A percentile compares a stretch with the other conserved stretches of the same genome.
phyloP scores from a whole-genome alignment of 345 rosid species.

The Pistacia vera region DNA sequence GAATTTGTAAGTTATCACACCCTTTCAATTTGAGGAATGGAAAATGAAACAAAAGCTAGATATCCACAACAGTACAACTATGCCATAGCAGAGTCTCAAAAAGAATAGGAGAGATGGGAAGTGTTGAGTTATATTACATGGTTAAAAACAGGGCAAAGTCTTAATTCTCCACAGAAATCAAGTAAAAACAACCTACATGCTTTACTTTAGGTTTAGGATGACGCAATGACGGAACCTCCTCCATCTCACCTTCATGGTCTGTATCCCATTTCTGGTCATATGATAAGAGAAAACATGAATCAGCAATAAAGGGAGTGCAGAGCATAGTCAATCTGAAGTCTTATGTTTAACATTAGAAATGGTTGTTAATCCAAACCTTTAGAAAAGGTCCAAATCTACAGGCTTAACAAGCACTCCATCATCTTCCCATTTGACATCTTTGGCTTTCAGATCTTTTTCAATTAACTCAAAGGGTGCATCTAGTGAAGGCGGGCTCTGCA shows the following conservation, averaged over 20 bases:
- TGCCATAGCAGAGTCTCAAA: background rate
- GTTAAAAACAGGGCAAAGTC: background rate
- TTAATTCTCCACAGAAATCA: no score
- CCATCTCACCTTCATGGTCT: no score
- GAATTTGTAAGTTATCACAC: no score
- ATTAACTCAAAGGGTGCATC: slow-evolving; percentile 60
- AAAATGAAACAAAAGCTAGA: background rate
- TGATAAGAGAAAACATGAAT: no score
- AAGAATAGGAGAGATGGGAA: background rate
- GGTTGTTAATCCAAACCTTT: slow-evolving; percentile 25
- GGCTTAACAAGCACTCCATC: slow-evolving; percentile 73
- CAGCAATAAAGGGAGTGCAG: no score
- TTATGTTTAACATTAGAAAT: no score
- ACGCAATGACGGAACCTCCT: no score
- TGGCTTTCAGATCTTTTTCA: slow-evolving; percentile 57
- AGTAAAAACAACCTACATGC: no score
- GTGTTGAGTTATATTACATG: background rate
- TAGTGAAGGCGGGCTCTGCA: slow-evolving; percentile 80
- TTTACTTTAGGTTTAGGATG: no score
- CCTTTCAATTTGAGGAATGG: no score
- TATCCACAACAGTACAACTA: background rate
- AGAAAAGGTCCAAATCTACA: slow-evolving; percentile 68
- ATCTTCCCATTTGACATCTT: slow-evolving; percentile 78
- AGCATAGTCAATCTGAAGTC: no score
- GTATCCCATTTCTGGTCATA: no score